phyloP scores from a whole-genome alignment of 495 filamentous ascomycete species.

The Hypomontagnella monticulosa region DNA sequence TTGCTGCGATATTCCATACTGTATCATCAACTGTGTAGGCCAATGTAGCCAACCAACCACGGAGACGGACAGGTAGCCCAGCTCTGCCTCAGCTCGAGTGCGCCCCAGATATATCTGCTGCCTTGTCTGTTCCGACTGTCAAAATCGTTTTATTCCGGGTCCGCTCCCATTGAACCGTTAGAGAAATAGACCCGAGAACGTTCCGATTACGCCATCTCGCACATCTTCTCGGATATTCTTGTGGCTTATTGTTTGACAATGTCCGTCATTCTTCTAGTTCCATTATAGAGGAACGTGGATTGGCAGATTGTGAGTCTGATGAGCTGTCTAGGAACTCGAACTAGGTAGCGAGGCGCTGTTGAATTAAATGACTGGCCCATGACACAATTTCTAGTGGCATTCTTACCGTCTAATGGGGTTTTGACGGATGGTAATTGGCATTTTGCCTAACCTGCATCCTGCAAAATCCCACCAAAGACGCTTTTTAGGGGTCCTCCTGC shows the following conservation, averaged over 20 bases:
- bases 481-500: constrained; percentile 34
- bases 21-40: constrained; percentile 29
- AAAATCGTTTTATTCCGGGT: constrained; percentile 41
- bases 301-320: neutral
- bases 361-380: constrained; percentile 8
- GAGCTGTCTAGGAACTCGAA: neutral
- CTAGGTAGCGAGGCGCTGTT: constrained; percentile 11
- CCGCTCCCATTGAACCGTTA: constrained; percentile 27
- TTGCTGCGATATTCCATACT: constrained; percentile 16
- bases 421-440: constrained; percentile 34
- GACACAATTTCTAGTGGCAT: constrained; percentile 19
- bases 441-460: constrained; percentile 39
- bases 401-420: constrained; percentile 31
- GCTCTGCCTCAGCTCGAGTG: constrained; percentile 36
- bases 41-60: neutral
- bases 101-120: constrained; percentile 30
- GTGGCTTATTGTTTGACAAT: constrained; percentile 1
- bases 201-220: constrained; percentile 42
- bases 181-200: constrained; percentile 35
- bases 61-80: constrained; percentile 6
- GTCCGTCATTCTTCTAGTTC: constrained; percentile 2
- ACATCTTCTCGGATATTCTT: constrained; percentile 24
- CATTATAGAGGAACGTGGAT: neutral
- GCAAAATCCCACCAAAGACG: constrained; percentile 16
- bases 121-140: constrained; percentile 18